Base-by-base conservation (phyloP, 257 asterid genomes). In the Lavandula angustifolia region DNA sequence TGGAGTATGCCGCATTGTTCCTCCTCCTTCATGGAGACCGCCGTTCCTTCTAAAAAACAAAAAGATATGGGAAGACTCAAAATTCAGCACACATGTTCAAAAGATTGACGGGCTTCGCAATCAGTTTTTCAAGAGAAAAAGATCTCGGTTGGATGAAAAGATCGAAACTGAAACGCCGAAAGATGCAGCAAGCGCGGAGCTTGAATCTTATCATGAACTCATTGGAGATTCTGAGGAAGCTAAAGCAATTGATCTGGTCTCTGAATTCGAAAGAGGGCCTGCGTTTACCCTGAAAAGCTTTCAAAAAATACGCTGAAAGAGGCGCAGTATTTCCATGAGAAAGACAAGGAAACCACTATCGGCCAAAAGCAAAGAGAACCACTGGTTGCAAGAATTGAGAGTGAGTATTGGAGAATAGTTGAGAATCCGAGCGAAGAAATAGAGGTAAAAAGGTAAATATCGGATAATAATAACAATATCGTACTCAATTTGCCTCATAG, bases 1-100 rank as follows among this genome's bases (percentile, higher is more conserved):
- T 68, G 99, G 99, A 74, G 68, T 92, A 69, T 92, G 99, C 78
- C 96, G 95, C 69, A 84, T 92, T 76, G 86, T 92, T 73, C 95
- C 99, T 72, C 99, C 99, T 72, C 65, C 80, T 54, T 85, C 94
- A 34, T 92, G 95, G 98, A 55, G 59, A 61, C 96, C 88, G 38
- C 85, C 87, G 49, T 63, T 78, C 66, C 76, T 70, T 71, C 66
- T 83, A 47, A 54, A 73, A 71, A 78, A 80, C 73, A 69, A 51
- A 68, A 64, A 44, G 60, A 67, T 70, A 49, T 80, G 86, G 87
- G 78, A 77, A 57, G 57, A 64, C 67, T 71, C 84, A 54, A 83
- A 77, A 60, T 77, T 92, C 31, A 42, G 73, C 65, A 83, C 98
- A 35, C 71, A 9, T 58, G 54, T 79, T 64, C 95, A 89, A 67